Base-by-base conservation (phyloP, 2,329 filamentous ascomycete genomes). In the Arthroderma sp. region DNA sequence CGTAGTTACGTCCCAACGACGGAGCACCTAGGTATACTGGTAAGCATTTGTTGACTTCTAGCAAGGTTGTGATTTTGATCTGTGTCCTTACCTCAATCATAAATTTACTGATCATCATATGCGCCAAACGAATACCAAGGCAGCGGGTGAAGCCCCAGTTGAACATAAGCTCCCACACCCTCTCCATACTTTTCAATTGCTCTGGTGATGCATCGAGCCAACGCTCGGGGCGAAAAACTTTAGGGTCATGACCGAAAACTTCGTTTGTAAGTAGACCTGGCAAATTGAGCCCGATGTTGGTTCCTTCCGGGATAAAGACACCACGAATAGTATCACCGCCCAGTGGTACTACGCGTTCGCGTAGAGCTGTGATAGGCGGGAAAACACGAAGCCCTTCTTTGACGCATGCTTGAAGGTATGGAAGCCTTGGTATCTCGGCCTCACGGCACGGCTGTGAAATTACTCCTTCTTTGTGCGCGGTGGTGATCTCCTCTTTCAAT, bases 161-260 rank as follows among this genome's bases (percentile, higher is more conserved):
- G 27, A 46, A 46, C 11, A 46, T 40, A 11, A 46, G 29, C 4
- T 40, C 44, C 6, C 38, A 36, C 2, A 40, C 41, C 10, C 32
- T 36, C 15, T 42, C 36, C 44, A 46, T 46, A 10, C 33, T 29
- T 30, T 36, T 41, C 11, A 46, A 29, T 15, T 32, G 11, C 8
- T 11, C 40, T 7, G 34, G 33, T 11, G 42, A 32, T 27, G 40
- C 39, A 10, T 46, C 44, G 8, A 75, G 50, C 69, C 71, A 75
- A 37, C 73, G 61, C 42, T 71, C 71, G 1, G 73, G 73, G 22
- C 64, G 58, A 52, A 69, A 75, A 0, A 63, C 45, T 31, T 63
- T 55, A 2, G 65, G 63, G 47, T 71, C 51, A 5, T 50, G 22
- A 1, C 55, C 55, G 36, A 49, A 60, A 7, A 57, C 40, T 11